A percentile compares a stretch with the other conserved stretches of the same genome.
Conservation (phyloP, 2,329 filamentous ascomycete genomes). For the Cytospora leucostoma region DNA sequence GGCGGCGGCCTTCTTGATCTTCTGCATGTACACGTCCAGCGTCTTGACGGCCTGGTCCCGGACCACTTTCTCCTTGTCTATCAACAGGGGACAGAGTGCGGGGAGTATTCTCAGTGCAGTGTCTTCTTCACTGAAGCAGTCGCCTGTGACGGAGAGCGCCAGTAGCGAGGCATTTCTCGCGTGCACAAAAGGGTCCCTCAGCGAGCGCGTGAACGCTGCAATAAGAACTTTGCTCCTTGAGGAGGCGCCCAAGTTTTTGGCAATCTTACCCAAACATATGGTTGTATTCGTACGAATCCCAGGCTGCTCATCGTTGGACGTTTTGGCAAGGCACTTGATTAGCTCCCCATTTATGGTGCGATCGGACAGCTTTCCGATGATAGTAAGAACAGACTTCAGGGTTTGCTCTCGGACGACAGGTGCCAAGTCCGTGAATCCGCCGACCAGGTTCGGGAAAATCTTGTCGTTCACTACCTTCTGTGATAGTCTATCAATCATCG, state of each 20-base stretch:
- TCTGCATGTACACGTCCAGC: slow-evolving; percentile 80
- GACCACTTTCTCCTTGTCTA: slow-evolving; percentile 95
- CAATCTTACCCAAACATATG: slow-evolving; percentile 95
- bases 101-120: slow-evolving; percentile 83
- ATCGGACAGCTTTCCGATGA: slow-evolving; percentile 88
- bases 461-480: slow-evolving; percentile 93
- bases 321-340: slow-evolving; percentile 87
- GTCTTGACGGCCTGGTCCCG: slow-evolving; percentile 91
- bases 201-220: slow-evolving; percentile 85
- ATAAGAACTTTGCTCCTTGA: slow-evolving; percentile 87
- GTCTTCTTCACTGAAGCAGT: slow-evolving; percentile 88
- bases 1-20: slow-evolving; percentile 75
- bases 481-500: slow-evolving; percentile 88
- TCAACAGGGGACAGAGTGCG: slow-evolving; percentile 76
- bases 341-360: slow-evolving; percentile 92
- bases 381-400: slow-evolving; percentile 85
- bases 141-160: slow-evolving; percentile 80
- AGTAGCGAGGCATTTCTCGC: slow-evolving; percentile 87
- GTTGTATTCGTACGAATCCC: slow-evolving; percentile 98
- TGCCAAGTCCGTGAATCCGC: slow-evolving; percentile 89
- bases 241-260: slow-evolving; percentile 77
- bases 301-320: slow-evolving; percentile 95
- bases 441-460: slow-evolving; percentile 93
- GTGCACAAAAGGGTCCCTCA: slow-evolving; percentile 93
- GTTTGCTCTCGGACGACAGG: slow-evolving; percentile 95